Percentiles rank a stretch among this genome's conserved stretches.
Conservation (phyloP, 2,329 filamentous ascomycete genomes). For the Colletotrichum sp. region DNA sequence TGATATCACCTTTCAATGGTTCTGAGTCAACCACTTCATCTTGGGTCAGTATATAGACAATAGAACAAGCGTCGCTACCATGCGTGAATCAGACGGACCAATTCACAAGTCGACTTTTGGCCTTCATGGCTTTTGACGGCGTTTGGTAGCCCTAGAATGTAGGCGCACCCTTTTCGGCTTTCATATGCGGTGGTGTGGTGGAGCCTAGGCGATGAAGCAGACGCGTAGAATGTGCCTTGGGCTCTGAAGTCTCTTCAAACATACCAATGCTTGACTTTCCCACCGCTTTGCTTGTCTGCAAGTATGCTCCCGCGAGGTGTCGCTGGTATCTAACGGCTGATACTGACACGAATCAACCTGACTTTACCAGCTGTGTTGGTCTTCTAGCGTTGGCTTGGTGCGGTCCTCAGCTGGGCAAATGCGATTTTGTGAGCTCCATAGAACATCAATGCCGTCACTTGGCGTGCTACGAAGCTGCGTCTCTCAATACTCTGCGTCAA, state of each 20-base stretch:
- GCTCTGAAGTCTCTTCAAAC: fast-evolving
- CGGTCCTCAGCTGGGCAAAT: fast-evolving
- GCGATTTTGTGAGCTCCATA: fast-evolving
- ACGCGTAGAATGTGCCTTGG: not conserved
- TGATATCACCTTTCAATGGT: fast-evolving
- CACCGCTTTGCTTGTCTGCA: not conserved
- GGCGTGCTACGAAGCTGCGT: not conserved
- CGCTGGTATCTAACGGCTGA: not conserved
- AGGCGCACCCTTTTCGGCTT: fast-evolving
- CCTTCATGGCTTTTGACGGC: fast-evolving
- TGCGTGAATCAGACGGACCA: not conserved
- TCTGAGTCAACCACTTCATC: not conserved
- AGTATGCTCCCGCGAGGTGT: fast-evolving
- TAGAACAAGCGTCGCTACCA: too few relatives aligned
- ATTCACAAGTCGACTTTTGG: fast-evolving
- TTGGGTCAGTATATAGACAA: not conserved
- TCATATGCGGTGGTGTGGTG: too few relatives aligned
- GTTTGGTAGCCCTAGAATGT: not conserved
- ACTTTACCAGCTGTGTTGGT: not conserved
- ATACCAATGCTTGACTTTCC: fast-evolving
- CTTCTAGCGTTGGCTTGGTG: not conserved
- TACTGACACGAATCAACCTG: fast-evolving
- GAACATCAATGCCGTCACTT: not conserved
- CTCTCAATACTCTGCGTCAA: not conserved
- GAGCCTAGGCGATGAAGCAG: not conserved